Conservation (phyloP, 805 yeast genomes). For the Monosporozyma solicola region DNA sequence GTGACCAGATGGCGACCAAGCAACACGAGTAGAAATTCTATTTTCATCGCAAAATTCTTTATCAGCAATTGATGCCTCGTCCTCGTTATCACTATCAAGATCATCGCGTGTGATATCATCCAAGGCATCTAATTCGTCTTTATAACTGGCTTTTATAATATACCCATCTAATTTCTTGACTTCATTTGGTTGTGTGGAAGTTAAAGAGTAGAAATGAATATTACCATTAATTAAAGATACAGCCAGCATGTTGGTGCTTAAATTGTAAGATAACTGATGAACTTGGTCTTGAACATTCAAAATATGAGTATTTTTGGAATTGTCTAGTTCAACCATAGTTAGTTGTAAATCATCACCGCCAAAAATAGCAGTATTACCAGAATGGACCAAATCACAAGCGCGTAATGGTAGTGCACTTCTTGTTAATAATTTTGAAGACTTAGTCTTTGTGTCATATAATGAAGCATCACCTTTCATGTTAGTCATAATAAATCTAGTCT, state of each 20-base stretch:
- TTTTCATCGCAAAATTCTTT: slow-evolving; percentile 30
- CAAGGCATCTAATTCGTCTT: slow-evolving; percentile 13
- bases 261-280: slow-evolving; percentile 45
- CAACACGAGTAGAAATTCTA: slow-evolving; percentile 43
- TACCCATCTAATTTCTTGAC: slow-evolving; percentile 37
- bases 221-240: slow-evolving; percentile 53
- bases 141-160: slow-evolving; percentile 27
- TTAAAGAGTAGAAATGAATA: slow-evolving; percentile 41
- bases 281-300: slow-evolving; percentile 45
- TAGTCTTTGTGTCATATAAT: slow-evolving; percentile 13
- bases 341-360: slow-evolving; percentile 64
- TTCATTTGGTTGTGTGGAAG: slow-evolving; percentile 46
- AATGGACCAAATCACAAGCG: slow-evolving; percentile 49
- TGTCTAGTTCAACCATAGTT: slow-evolving; percentile 36
- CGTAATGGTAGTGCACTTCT: slow-evolving; percentile 32
- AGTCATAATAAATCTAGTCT: slow-evolving; percentile 16
- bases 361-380: slow-evolving; percentile 46
- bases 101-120: slow-evolving; percentile 10
- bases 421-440: slow-evolving; percentile 32
- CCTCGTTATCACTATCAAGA: slow-evolving; percentile 31
- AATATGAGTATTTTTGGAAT: slow-evolving; percentile 20
- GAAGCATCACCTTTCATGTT: slow-evolving; percentile 22
- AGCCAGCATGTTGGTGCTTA: slow-evolving; percentile 47
- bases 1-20: slow-evolving; percentile 67
- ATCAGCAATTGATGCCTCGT: slow-evolving; percentile 31